A percentile compares a stretch with the other conserved stretches of the same genome.
Conservation (phyloP, 1,284 basidiomycete species). For the Irpex sp. region DNA sequence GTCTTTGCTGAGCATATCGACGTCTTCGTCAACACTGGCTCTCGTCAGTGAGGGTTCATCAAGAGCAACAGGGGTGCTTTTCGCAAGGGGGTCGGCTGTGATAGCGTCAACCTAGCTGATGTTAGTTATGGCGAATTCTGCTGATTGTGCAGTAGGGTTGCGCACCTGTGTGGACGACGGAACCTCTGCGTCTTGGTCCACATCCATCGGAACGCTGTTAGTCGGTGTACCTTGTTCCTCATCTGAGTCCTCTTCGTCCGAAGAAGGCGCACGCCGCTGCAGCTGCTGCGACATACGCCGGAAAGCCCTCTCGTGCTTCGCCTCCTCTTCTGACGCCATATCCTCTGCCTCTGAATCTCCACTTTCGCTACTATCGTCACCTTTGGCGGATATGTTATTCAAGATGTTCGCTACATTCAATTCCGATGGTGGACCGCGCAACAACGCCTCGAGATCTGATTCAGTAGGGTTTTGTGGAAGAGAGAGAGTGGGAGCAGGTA, state of each 20-base stretch:
- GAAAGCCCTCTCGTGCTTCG: conserved; percentile 21
- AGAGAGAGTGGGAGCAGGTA: background rate
- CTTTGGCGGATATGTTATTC: background rate
- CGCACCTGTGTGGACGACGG: background rate
- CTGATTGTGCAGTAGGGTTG: background rate
- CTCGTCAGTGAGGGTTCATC: background rate
- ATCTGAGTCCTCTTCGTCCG: conserved; percentile 20
- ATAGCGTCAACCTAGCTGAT: background rate
- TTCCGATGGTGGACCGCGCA: conserved; percentile 21
- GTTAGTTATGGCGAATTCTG: background rate
- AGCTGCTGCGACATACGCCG: conserved; percentile 23
- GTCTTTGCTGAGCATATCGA: background rate
- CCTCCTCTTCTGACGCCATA: conserved; percentile 20
- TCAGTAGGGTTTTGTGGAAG: conserved; percentile 9
- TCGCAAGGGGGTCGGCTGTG: background rate
- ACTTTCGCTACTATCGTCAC: conserved; percentile 16
- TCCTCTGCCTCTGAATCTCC: conserved; percentile 18
- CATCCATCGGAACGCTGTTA: background rate
- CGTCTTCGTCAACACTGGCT: background rate
- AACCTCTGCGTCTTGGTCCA: background rate
- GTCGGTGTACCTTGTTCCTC: conserved; percentile 8
- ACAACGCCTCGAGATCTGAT: conserved; percentile 20
- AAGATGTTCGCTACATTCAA: background rate
- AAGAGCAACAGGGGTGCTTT: background rate
- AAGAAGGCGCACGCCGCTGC: conserved; percentile 18